Percentiles rank a stretch among this genome's conserved stretches.
These are phyloP conservation scores for Scedosporium minutisporum DNA, from an alignment of 2,329 filamentous ascomycete species.

Conservation along the genomic window DNA sequence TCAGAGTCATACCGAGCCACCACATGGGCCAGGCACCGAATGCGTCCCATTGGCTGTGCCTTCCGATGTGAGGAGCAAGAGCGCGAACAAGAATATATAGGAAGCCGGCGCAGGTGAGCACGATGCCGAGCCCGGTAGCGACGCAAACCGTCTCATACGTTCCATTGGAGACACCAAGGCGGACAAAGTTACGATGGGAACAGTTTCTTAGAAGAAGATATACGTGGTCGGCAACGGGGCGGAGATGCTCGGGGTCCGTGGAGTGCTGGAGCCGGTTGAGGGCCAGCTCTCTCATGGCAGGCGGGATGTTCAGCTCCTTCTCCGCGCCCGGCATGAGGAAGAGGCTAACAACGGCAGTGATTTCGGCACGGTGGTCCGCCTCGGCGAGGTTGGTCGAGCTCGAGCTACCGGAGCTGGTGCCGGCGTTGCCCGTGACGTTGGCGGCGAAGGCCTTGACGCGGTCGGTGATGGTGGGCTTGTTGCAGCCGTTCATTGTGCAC, in stretches of 20 bases:
- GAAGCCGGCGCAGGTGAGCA: slow-evolving; percentile 28
- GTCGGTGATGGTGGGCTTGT: slow-evolving; percentile 10
- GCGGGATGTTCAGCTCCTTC: slow-evolving; percentile 39
- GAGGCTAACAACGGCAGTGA: slow-evolving; percentile 28
- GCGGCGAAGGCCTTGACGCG: slow-evolving; percentile 14
- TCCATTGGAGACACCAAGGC: slow-evolving; percentile 43
- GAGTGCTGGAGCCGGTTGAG: slow-evolving; percentile 25
- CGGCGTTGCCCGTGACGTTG: slow-evolving; percentile 10
- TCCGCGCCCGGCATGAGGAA: slow-evolving; percentile 30
- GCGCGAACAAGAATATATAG: slow-evolving; percentile 29
- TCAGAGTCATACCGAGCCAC: slow-evolving; percentile 31
- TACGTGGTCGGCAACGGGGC: slow-evolving; percentile 34
- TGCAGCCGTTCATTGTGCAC: slow-evolving; percentile 14
- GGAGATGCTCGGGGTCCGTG: slow-evolving; percentile 27
- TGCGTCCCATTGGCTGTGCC: slow-evolving; percentile 29
- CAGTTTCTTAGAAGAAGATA: slow-evolving; percentile 36
- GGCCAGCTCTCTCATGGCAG: slow-evolving; percentile 27
- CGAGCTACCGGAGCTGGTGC: slow-evolving; percentile 1
- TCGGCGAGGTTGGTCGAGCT: slow-evolving; percentile 4
- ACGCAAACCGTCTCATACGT: slow-evolving; percentile 39
- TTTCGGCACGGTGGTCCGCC: slow-evolving; percentile 17
- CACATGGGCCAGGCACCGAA: slow-evolving; percentile 35
- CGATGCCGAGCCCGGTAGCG: slow-evolving; percentile 32
- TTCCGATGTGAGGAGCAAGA: slow-evolving; percentile 25
- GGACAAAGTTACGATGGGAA: slow-evolving; percentile 40